Evolutionary conservation across 495 filamentous ascomycete genomes (phyloP).

Genomic region (Penicillium desertorum): DNA sequence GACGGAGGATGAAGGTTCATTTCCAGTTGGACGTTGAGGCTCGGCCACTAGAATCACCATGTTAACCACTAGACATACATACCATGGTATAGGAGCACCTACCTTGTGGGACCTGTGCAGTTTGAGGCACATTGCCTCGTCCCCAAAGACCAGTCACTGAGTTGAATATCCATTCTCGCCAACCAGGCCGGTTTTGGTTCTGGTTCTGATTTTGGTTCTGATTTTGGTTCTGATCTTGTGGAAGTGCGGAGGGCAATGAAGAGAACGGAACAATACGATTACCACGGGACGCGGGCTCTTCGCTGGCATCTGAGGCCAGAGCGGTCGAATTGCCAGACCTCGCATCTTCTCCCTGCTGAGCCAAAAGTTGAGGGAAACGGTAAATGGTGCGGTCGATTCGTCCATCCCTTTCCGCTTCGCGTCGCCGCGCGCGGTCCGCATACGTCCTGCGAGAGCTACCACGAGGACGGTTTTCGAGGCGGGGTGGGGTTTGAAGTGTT

Average conservation of each 20-base stretch:
- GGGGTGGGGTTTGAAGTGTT: neutral
- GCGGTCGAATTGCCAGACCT: slow-evolving; percentile 1
- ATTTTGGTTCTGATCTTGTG: neutral
- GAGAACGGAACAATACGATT: slow-evolving; percentile 8
- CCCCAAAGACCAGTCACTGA: slow-evolving; percentile 22
- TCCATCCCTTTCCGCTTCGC: slow-evolving; percentile 29
- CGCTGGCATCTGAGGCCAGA: neutral
- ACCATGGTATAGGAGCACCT: neutral
- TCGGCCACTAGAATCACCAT: slow-evolving; percentile 6
- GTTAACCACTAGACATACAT: neutral
- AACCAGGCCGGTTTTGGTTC: neutral
- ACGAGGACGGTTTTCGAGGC: neutral
- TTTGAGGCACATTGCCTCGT: slow-evolving; percentile 6
- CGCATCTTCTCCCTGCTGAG: slow-evolving; percentile 28
- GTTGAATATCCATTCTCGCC: slow-evolving; percentile 22
- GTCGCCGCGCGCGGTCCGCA: slow-evolving; percentile 33
- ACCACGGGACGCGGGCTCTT: neutral
- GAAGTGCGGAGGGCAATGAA: neutral
- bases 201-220: neutral
- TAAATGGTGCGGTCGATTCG: slow-evolving; percentile 36
- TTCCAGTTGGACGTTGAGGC: neutral
- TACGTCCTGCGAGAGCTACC: slow-evolving; percentile 21
- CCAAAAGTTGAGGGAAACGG: slow-evolving; percentile 38
- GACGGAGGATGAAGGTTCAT: neutral
- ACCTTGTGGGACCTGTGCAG: slow-evolving; percentile 4